phyloP scores from a whole-genome alignment of 148 eudicot species.

The Gaultheria prostrata region DNA sequence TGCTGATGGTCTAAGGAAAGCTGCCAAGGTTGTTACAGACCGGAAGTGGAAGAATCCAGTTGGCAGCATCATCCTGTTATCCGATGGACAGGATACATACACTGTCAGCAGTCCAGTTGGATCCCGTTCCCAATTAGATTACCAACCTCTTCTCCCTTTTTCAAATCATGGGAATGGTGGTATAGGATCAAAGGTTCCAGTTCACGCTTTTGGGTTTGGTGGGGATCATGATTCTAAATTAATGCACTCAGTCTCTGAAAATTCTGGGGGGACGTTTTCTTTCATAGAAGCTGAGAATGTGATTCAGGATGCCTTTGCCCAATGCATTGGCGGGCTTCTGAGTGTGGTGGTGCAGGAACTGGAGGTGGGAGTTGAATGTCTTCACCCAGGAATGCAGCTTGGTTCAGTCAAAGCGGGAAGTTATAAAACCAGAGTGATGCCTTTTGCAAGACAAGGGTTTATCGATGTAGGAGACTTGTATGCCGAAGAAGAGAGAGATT shows the following conservation, averaged over 20 bases:
- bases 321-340: constrained; percentile 37
- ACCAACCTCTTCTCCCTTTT: constrained; percentile 23
- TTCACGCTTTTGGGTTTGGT: constrained; percentile 37
- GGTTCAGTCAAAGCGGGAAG: constrained; percentile 31
- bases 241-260: constrained; percentile 34
- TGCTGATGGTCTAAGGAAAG: constrained; percentile 47
- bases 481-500: constrained; percentile 34
- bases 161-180: constrained; percentile 18
- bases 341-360: constrained; percentile 35
- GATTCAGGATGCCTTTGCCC: constrained; percentile 37
- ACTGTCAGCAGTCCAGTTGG: constrained; percentile 1
- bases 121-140: neutral
- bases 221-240: constrained; percentile 31
- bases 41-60: constrained; percentile 21
- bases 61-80: constrained; percentile 11
- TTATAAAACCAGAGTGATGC: constrained; percentile 15
- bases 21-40: constrained; percentile 19
- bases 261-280: constrained; percentile 33
- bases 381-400: constrained; percentile 19
- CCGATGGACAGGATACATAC: constrained; percentile 29
- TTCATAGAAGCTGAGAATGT: constrained; percentile 29
- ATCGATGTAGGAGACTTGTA: constrained; percentile 30
- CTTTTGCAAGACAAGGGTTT: constrained; percentile 17
- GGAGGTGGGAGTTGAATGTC: constrained; percentile 19
- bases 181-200: constrained; percentile 18